phyloP scores from a whole-genome alignment of 495 filamentous ascomycete genomes.

The Xylaria nigripes region DNA sequence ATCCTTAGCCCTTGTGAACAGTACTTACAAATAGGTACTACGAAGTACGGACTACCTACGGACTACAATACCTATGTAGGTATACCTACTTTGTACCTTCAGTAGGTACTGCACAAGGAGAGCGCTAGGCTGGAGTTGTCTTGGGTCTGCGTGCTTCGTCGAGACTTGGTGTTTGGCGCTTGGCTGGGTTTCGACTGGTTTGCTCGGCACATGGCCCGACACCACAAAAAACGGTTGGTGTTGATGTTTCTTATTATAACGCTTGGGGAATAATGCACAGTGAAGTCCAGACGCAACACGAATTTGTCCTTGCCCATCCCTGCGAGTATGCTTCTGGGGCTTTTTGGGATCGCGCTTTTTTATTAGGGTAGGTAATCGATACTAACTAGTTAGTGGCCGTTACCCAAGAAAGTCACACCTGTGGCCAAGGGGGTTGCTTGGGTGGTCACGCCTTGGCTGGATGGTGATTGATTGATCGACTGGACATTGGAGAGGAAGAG shows the following conservation, averaged over 20 bases:
- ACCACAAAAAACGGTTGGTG: slow-evolving; percentile 11
- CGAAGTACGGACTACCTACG: too few relatives aligned
- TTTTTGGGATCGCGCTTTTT: neutral
- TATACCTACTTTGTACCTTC: too few relatives aligned
- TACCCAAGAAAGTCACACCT: slow-evolving; percentile 1
- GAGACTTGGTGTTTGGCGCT: neutral
- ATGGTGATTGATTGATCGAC: neutral
- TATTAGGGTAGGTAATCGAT: neutral
- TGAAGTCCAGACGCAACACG: neutral
- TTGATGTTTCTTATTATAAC: slow-evolving; percentile 8
- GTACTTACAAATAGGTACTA: too few relatives aligned
- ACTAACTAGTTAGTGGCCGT: neutral
- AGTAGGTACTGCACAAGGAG: neutral
- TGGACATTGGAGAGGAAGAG: slow-evolving; percentile 10
- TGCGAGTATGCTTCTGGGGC: neutral
- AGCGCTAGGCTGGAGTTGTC: slow-evolving; percentile 4
- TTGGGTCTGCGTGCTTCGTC: neutral
- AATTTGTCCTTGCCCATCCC: neutral
- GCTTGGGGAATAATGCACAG: neutral
- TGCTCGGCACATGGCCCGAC: slow-evolving; percentile 10
- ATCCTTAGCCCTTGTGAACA: too few relatives aligned
- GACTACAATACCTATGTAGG: too few relatives aligned
- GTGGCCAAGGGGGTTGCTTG: slow-evolving; percentile 3
- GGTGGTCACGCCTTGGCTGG: neutral
- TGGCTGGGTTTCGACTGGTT: slow-evolving; percentile 1